Evolutionary conservation across 139 green algal genomes (phyloP).

Genomic region (Chlamydomonas sp.): DNA sequence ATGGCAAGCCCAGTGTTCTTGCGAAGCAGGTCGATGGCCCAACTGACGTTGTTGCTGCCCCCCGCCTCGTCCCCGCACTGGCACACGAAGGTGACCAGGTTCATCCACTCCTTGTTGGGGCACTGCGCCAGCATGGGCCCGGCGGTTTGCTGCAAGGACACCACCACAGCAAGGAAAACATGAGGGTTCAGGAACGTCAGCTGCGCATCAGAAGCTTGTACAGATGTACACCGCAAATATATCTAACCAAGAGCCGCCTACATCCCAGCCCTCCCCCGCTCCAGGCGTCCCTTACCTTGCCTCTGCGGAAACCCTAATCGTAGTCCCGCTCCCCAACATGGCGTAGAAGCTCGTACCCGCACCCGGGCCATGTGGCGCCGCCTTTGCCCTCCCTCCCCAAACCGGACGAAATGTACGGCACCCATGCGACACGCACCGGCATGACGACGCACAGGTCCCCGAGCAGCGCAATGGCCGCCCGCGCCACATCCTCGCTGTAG

Average conservation of each 20-base stretch:
- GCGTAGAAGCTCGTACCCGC: too few relatives aligned
- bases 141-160: neutral
- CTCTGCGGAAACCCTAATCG: too few relatives aligned
- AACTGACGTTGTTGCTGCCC: constrained; percentile 22
- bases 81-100: neutral
- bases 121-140: neutral
- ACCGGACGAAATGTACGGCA: neutral
- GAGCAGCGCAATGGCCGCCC: constrained; percentile 64
- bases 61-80: constrained; percentile 19
- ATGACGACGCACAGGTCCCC: constrained; percentile 63
- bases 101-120: constrained; percentile 11
- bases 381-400: too few relatives aligned
- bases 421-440: constrained; percentile 39
- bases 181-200: neutral
- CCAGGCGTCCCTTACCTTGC: too few relatives aligned
- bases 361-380: too few relatives aligned
- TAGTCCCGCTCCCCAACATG: too few relatives aligned
- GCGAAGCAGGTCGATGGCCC: constrained; percentile 28
- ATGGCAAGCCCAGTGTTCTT: neutral
- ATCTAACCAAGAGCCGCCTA: too few relatives aligned
- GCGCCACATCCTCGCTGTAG: constrained; percentile 54
- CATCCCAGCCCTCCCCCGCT: too few relatives aligned
- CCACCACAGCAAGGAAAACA: neutral
- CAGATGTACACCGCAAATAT: too few relatives aligned
- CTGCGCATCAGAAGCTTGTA: neutral